Evolutionary conservation across 257 asterid species (phyloP), one percentile per base, ranked within the genome.

Genomic region (Hygrophila difformis): DNA sequence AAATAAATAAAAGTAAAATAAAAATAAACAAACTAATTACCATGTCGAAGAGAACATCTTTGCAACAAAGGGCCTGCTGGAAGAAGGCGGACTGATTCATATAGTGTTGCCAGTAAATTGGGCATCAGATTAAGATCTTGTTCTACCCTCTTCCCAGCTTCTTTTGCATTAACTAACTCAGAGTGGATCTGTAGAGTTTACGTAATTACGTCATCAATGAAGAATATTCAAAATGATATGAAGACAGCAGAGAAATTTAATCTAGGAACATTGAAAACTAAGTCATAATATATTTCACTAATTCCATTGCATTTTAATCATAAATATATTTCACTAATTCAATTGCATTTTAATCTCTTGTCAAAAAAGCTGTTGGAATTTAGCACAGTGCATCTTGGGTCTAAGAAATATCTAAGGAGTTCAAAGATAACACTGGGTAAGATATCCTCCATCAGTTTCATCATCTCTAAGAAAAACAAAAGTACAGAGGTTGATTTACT

Each of bases 51-150:
- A 58, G 78, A 66, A 45, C 78, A 66, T 59, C 78, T 55, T 42
- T 71, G 78, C 53, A 71, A 50, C 5, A 66, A 48, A 54, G 67
- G 73, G 39, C 74, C 71, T 38, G 71, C 55, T 31, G 74, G 70
- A 46, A 62, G 71, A 31, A 71, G 68, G 34, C 78, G 78, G 19
- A 62, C 65, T 12, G 74, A 62, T 59, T 71, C 78, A 43, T 59
- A 71, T 16, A 71, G 42, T 40, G 67, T 64, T 53, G 78, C 78
- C 62, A 62, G 29, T 19, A 71, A 64, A 51, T 49, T 46, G 57
- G 74, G 78, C 49, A 59, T 36, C 49, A 35, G 34, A 43, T 55
- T 55, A 45, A 48, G 39, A 62, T 36, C 51, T 31, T 18, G 56
- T 48, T 59, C 53, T 14, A 53, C 29, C 37, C 24, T 58, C 28